A percentile compares a stretch with the other conserved stretches of the same genome.
phyloP scores from a whole-genome alignment of 2,329 filamentous ascomycete species.

The Trichoderma semiorbis region DNA sequence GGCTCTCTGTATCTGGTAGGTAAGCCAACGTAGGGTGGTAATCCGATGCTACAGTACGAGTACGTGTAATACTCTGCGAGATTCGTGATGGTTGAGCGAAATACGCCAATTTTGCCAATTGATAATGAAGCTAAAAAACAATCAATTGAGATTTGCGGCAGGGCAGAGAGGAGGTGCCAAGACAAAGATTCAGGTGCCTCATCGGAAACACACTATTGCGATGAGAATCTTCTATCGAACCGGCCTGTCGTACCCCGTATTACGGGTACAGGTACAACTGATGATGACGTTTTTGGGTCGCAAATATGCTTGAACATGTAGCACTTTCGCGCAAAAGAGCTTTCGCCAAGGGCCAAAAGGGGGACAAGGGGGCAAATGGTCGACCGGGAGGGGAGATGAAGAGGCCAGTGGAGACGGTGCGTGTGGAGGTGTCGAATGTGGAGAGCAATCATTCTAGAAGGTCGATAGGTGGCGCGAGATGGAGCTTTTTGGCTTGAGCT shows the following conservation, averaged over 20 bases:
- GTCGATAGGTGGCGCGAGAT: slow-evolving; percentile 7
- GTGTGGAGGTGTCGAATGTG: slow-evolving; percentile 16
- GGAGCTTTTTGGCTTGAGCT: slow-evolving; percentile 5
- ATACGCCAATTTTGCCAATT: background rate
- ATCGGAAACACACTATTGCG: background rate
- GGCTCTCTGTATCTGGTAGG: background rate
- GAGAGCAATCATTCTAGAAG: slow-evolving; percentile 22
- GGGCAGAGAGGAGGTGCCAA: background rate
- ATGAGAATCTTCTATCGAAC: background rate
- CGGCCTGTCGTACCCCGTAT: background rate
- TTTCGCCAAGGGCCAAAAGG: background rate
- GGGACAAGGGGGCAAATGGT: background rate
- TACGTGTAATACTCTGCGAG: background rate
- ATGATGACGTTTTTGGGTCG: background rate
- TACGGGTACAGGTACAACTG: background rate
- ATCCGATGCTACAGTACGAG: background rate
- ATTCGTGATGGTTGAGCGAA: background rate
- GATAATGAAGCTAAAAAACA: background rate
- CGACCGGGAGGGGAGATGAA: slow-evolving; percentile 12
- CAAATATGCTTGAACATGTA: background rate
- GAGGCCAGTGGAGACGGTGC: slow-evolving; percentile 1
- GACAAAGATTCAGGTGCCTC: background rate
- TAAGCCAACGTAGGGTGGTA: background rate
- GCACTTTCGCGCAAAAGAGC: background rate
- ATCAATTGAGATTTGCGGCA: background rate